Conservation (phyloP, 2,329 filamentous ascomycete genomes). For the Fusarium graminum region DNA sequence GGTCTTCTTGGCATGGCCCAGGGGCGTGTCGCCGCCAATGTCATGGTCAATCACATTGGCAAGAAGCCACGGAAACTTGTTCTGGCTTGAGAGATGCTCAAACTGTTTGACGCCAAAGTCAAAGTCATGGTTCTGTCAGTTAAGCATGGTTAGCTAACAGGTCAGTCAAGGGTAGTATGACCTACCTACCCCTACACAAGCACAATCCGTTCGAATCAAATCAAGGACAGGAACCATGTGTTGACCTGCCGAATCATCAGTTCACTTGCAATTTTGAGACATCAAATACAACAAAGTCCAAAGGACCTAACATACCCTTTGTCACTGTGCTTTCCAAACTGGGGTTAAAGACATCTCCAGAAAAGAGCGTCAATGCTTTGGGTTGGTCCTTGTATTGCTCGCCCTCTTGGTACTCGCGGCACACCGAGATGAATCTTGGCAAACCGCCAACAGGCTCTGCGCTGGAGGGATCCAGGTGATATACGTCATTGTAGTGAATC, state of each 20-base stretch:
- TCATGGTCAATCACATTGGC: conserved; percentile 90
- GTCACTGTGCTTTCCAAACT: conserved; percentile 90
- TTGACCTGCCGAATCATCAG: conserved; percentile 61
- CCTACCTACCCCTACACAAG: conserved; percentile 80
- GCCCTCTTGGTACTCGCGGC: conserved; percentile 78
- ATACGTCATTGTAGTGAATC: conserved; percentile 94
- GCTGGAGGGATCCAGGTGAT: conserved; percentile 82
- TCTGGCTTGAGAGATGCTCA: conserved; percentile 77
- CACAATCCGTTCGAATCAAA: conserved; percentile 78
- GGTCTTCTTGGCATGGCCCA: conserved; percentile 81
- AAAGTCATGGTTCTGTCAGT: conserved; percentile 82
- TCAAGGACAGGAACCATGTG: conserved; percentile 94
- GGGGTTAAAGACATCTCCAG: conserved; percentile 92
- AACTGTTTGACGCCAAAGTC: conserved; percentile 92
- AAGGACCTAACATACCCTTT: conserved; percentile 69
- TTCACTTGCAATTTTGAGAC: not conserved
- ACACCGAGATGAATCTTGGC: conserved; percentile 82
- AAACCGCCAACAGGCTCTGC: conserved; percentile 87
- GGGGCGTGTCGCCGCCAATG: conserved; percentile 78
- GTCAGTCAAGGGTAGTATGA: conserved; percentile 34
- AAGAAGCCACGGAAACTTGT: conserved; percentile 89
- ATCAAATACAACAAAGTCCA: not conserved
- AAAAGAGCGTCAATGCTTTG: conserved; percentile 82
- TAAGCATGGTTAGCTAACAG: conserved; percentile 19
- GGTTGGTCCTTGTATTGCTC: conserved; percentile 73